Conservation (phyloP, 352 stramenopile species). For the Thraustochytrium striatum region DNA sequence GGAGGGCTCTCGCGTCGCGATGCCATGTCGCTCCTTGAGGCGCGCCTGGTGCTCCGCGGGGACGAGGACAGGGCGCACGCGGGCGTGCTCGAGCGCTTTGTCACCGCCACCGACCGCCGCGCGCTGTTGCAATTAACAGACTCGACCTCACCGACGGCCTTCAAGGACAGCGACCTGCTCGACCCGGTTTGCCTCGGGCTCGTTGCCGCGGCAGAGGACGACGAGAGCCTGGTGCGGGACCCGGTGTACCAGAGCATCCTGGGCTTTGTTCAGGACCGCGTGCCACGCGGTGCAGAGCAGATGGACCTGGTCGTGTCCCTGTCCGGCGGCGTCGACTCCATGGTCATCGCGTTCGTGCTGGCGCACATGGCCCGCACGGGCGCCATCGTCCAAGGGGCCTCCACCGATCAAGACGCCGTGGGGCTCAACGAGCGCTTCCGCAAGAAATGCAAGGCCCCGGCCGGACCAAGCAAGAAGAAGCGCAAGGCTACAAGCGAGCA, state of each 20-base stretch:
- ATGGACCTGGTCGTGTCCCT: slow-evolving; percentile 77
- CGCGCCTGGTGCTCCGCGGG: slow-evolving; percentile 59
- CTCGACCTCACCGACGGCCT: slow-evolving; percentile 35
- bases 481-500: not conserved
- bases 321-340: slow-evolving; percentile 92
- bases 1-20: slow-evolving; percentile 48
- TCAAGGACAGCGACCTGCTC: slow-evolving; percentile 42
- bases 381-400: slow-evolving; percentile 29
- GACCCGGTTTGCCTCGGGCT: slow-evolving; percentile 68
- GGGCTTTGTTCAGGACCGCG: slow-evolving; percentile 63
- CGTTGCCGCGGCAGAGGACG: slow-evolving; percentile 64
- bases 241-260: slow-evolving; percentile 67
- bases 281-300: slow-evolving; percentile 48
- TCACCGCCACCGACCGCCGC: slow-evolving; percentile 69
- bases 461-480: no score
- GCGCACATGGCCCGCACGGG: slow-evolving; percentile 64
- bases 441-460: no score
- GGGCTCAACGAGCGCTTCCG: slow-evolving; percentile 32
- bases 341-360: slow-evolving; percentile 91
- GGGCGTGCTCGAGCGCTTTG: slow-evolving; percentile 66
- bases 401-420: slow-evolving; percentile 36
- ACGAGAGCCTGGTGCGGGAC: slow-evolving; percentile 51
- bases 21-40: slow-evolving; percentile 60
- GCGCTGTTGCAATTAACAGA: slow-evolving; percentile 61
- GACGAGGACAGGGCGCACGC: slow-evolving; percentile 33